Evolutionary conservation across 129 eudicot genomes (phyloP), one percentile per base, ranked within the genome.

Genomic region (Ambrosia trifida): DNA sequence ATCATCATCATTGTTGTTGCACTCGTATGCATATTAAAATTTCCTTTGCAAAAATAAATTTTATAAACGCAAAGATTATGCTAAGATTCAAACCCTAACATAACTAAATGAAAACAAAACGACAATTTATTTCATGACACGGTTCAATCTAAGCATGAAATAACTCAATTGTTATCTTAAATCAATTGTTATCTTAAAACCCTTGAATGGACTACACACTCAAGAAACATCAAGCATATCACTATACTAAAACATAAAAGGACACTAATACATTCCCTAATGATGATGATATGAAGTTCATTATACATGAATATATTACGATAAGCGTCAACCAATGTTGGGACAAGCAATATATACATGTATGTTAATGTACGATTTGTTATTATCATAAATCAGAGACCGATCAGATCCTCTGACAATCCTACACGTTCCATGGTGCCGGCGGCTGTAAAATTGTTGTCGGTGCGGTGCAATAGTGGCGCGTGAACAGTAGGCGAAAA

Each of bases 161-260:
- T 63, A 60, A 33, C 40, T 46, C 61, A 61, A 61, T 41, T 56
- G 76, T 17, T n/a, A 54, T 35, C 28, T 3, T 46, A 38, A 54
- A 53, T 46, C 61, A 61, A 61, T 41, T 56, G 76, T 17, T n/a
- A 54, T 35, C 28, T 3, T 46, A 38, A 54, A 53, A 36, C 52
- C 62, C n/a, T 56, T 20, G 35, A 24, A 47, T 47, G 52, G 3
- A 45, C n/a, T 6, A 14, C 6, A 47, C 52, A 47, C 52, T 24
- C 28, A 10, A 19, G 38, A 59, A 17, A 30, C 58, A 28, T 65
- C 31, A 53, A 61, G 46, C 24, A 47, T 51, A 63, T 73, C 52
- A 49, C 49, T 18, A 7, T 36, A 45, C 10, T 40, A 30, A 40
- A 36, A 38, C 30, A 7, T 16, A 36, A 52, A 11, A 12, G 5